Percentiles rank a stretch among this genome's conserved stretches.
phyloP scores from a whole-genome alignment of 768 basidiomycete genomes.

The Kwoniella botswanensis region DNA sequence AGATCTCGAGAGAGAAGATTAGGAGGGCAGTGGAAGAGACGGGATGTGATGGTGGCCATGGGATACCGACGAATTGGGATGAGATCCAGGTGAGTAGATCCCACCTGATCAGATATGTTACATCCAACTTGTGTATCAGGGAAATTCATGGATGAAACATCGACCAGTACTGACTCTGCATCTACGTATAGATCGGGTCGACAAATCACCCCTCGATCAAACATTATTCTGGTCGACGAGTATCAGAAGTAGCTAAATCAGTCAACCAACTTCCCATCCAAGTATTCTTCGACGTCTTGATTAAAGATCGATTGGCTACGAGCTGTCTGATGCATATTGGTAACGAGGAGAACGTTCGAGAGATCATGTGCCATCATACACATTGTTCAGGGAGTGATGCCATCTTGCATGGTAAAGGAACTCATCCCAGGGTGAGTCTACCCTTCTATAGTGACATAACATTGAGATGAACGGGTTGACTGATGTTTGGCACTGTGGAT shows the following conservation, averaged over 20 bases:
- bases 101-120: not conserved
- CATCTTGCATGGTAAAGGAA: slow-evolving; percentile 44
- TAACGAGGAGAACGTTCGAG: slow-evolving; percentile 54
- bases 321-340: slow-evolving; percentile 54
- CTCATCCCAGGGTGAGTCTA: slow-evolving; percentile 45
- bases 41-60: slow-evolving; percentile 56
- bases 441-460: not conserved
- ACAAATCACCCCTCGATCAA: slow-evolving; percentile 33
- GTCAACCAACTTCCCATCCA: slow-evolving; percentile 26
- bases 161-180: no score
- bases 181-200: slow-evolving; percentile 34
- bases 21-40: slow-evolving; percentile 45
- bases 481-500: not conserved
- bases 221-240: slow-evolving; percentile 29
- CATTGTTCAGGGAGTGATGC: slow-evolving; percentile 55
- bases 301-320: slow-evolving; percentile 49
- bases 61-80: slow-evolving; percentile 51
- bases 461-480: not conserved
- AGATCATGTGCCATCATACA: slow-evolving; percentile 49
- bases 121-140: not conserved
- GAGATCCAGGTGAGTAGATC: slow-evolving; percentile 47
- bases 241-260: slow-evolving; percentile 34
- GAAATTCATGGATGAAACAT: not conserved
- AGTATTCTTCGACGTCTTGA: slow-evolving; percentile 50
- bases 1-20: slow-evolving; percentile 42